Evolutionary conservation across 768 basidiomycete genomes (phyloP).

Genomic region (Termitomyces sp.): DNA sequence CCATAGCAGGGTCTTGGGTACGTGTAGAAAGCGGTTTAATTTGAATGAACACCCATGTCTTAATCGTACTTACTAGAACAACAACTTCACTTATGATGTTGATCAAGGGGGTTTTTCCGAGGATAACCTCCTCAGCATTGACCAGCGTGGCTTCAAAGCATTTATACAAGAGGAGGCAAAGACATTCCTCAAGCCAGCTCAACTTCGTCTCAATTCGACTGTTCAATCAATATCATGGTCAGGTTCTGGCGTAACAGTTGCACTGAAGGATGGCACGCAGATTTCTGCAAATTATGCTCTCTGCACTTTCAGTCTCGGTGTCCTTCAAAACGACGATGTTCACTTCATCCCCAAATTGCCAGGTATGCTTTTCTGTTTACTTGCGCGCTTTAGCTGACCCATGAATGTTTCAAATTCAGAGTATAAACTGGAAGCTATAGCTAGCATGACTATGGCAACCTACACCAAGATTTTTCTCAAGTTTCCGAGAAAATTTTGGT

Average conservation of each 20-base stretch:
- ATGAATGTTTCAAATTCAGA: constrained; percentile 7
- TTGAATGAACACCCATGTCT: not conserved
- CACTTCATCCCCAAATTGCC: constrained; percentile 51
- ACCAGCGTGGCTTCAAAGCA: constrained; percentile 58
- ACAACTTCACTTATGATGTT: constrained; percentile 54
- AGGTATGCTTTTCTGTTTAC: constrained; percentile 12
- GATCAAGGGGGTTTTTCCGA: constrained; percentile 55
- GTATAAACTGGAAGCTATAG: constrained; percentile 63
- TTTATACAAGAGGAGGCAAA: constrained; percentile 53
- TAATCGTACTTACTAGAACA: constrained; percentile 32
- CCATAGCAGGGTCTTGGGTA: constrained; percentile 64
- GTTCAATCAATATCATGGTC: constrained; percentile 45
- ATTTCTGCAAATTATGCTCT: constrained; percentile 54
- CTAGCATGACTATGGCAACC: constrained; percentile 57
- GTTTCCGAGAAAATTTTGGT: constrained; percentile 58
- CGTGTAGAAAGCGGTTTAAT: not conserved
- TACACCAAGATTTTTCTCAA: constrained; percentile 69
- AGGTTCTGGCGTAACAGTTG: constrained; percentile 39
- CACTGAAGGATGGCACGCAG: constrained; percentile 34
- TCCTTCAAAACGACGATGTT: constrained; percentile 61
- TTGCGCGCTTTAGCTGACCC: not conserved
- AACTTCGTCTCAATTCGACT: constrained; percentile 45
- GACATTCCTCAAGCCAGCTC: constrained; percentile 43
- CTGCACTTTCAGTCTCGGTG: constrained; percentile 67
- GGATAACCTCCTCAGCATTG: constrained; percentile 47